Evolutionary conservation across 805 yeast genomes (phyloP).

Genomic region (Pichia scutulata): DNA sequence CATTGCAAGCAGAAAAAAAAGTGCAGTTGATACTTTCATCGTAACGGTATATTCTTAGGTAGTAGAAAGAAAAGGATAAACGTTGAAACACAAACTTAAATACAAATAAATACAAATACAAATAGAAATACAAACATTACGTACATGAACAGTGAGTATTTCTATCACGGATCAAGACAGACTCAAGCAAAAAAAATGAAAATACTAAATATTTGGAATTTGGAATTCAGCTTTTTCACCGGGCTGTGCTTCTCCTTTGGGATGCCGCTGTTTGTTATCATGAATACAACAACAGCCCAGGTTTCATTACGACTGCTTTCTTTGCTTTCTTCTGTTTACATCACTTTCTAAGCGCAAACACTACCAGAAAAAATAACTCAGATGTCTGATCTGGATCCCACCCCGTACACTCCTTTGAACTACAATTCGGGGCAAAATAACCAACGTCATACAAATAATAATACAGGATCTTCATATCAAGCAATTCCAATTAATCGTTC

Average conservation of each 20-base stretch:
- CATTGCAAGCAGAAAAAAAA: background rate
- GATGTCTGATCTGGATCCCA: slow-evolving; percentile 8
- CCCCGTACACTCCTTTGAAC: slow-evolving; percentile 1
- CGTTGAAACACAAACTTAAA: background rate
- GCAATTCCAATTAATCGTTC: slow-evolving; percentile 6
- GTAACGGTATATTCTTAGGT: background rate
- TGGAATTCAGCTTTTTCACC: background rate
- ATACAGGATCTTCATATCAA: slow-evolving; percentile 3
- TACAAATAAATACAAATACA: background rate
- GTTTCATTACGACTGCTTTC: background rate
- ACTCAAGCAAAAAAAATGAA: background rate
- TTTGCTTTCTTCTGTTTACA: background rate
- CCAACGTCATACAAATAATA: background rate
- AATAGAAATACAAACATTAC: too few relatives aligned
- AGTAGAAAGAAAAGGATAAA: background rate
- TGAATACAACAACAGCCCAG: background rate
- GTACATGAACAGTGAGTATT: too few relatives aligned
- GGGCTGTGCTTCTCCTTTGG: background rate
- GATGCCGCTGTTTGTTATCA: background rate
- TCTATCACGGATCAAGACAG: background rate
- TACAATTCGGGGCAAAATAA: background rate
- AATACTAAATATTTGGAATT: background rate
- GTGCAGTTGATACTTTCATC: background rate
- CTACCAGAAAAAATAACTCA: background rate
- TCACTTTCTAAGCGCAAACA: background rate